Conservation (phyloP, 2,329 filamentous ascomycete species). For the Bretziella fagacearum region DNA sequence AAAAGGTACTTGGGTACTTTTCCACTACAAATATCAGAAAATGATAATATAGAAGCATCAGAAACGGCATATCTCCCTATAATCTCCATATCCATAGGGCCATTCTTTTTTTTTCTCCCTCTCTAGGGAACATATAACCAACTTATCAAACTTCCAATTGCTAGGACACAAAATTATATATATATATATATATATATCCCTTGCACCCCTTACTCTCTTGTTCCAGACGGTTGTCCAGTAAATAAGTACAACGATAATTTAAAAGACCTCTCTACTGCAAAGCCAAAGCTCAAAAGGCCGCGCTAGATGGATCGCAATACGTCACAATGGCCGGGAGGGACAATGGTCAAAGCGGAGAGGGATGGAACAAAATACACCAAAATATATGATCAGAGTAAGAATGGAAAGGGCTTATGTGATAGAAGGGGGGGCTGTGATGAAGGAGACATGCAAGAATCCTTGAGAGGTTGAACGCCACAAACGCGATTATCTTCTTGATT, state of each 20-base stretch:
- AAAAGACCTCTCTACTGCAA: background rate
- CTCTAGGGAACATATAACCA: no score
- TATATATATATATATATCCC: background rate
- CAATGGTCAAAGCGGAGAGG: background rate
- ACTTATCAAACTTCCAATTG: background rate
- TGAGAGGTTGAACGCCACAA: background rate
- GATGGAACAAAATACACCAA: background rate
- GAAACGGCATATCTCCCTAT: background rate
- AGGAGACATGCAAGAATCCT: background rate
- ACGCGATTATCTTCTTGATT: background rate
- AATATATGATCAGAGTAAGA: background rate
- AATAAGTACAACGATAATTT: background rate
- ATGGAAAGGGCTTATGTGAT: background rate
- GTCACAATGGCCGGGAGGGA: background rate
- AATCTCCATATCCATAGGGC: no score
- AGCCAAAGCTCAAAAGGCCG: background rate
- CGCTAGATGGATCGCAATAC: background rate
- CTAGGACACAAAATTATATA: background rate
- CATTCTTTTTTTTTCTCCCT: no score
- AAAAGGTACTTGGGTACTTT: background rate
- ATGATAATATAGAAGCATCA: background rate
- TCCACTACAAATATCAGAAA: background rate
- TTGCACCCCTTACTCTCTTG: background rate
- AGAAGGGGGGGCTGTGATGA: no score
- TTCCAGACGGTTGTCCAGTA: background rate